Evolutionary conservation across 441 rosid species (phyloP).

Genomic region (Bruguiera hainesii): DNA sequence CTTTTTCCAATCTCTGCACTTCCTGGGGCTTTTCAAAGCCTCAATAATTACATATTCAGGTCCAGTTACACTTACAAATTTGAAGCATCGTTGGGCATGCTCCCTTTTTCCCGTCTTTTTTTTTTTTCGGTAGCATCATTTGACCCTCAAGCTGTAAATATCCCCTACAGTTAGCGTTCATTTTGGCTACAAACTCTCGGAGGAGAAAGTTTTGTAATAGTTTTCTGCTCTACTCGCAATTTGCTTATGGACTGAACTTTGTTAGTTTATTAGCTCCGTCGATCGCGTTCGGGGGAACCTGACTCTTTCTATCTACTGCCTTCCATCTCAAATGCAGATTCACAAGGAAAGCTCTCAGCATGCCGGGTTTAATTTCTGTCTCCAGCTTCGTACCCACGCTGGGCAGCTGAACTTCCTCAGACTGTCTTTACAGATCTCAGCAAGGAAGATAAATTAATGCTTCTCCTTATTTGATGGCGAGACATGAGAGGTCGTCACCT

Average conservation of each 20-base stretch:
- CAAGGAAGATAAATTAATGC: slow-evolving; percentile 44
- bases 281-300: no score
- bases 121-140: slow-evolving; percentile 2
- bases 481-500: slow-evolving; percentile 14
- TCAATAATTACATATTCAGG: not conserved
- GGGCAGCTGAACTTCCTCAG: slow-evolving; percentile 41
- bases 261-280: no score
- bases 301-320: no score
- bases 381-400: slow-evolving; percentile 23
- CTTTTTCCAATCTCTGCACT: not conserved
- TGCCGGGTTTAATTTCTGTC: slow-evolving; percentile 17
- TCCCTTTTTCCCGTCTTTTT: not conserved
- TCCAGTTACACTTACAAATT: slow-evolving; percentile 11
- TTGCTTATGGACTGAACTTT: no score
- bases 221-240: no score
- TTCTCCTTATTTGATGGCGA: slow-evolving; percentile 40
- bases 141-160: slow-evolving; percentile 27
- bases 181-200: not conserved
- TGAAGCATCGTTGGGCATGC: slow-evolving; percentile 20
- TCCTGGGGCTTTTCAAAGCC: not conserved
- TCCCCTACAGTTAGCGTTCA: not conserved
- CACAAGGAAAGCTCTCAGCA: not conserved
- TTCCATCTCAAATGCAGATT: no score
- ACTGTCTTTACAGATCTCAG: slow-evolving; percentile 67
- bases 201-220: not conserved